Evolutionary conservation across 192 early-diverging fungal species (phyloP).

Genomic region (Umbelopsis sp.): DNA sequence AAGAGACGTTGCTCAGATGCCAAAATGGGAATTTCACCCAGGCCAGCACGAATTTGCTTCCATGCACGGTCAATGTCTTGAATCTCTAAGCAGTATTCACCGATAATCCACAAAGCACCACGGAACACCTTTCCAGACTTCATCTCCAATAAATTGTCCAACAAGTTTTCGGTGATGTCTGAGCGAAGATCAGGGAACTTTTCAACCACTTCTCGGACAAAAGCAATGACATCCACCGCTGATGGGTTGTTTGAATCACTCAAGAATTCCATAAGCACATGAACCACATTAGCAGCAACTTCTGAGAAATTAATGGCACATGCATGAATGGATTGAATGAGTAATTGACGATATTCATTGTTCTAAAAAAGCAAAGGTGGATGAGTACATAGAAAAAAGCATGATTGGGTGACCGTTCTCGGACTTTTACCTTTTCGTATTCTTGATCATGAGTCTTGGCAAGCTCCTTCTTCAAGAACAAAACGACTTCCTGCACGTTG

Average conservation of each 20-base stretch:
- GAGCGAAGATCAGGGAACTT: conserved; percentile 89
- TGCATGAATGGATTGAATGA: conserved; percentile 95
- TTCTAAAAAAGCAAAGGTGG: conserved; percentile 51
- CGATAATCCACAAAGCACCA: conserved; percentile 98
- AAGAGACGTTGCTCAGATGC: conserved; percentile 87
- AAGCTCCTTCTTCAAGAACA: conserved; percentile 95
- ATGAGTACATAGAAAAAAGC: conserved; percentile 3
- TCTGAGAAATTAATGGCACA: conserved; percentile 97
- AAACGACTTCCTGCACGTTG: conserved; percentile 93
- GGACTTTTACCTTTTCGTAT: conserved; percentile 75
- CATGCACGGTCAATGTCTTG: conserved; percentile 84
- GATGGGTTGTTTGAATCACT: conserved; percentile 87
- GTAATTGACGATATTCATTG: conserved; percentile 90
- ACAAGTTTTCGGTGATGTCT: conserved; percentile 79
- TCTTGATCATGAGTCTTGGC: conserved; percentile 89
- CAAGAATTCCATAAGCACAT: conserved; percentile 94
- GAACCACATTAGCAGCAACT: conserved; percentile 95
- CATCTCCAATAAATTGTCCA: conserved; percentile 86
- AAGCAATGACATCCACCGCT: conserved; percentile 94
- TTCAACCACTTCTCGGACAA: conserved; percentile 97
- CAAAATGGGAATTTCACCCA: conserved; percentile 95
- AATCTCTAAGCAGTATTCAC: conserved; percentile 86
- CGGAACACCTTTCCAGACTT: conserved; percentile 92
- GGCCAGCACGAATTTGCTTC: conserved; percentile 76
- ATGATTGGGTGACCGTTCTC: not conserved